A percentile compares a stretch with the other conserved stretches of the same genome.
phyloP scores from a whole-genome alignment of 495 filamentous ascomycete species.

The Penicillium simplicissimum region DNA sequence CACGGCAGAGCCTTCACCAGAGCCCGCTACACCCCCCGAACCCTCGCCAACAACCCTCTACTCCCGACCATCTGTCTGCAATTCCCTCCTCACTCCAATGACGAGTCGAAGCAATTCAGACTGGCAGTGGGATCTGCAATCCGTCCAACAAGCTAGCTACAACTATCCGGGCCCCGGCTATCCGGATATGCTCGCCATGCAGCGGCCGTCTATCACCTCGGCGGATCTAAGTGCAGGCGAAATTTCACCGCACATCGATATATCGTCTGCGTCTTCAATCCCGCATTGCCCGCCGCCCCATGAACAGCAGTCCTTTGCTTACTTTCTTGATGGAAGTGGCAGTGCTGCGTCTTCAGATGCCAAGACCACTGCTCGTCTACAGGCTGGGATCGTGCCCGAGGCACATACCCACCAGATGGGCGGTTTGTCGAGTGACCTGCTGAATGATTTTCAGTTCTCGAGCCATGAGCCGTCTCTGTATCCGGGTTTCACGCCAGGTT shows the following conservation, averaged over 20 bases:
- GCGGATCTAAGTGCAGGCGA: conserved; percentile 23
- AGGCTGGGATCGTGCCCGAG: conserved; percentile 17
- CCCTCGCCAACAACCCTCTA: conserved; percentile 27
- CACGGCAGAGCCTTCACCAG: conserved; percentile 45
- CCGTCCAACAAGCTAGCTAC: conserved; percentile 26
- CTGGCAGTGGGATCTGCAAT: conserved; percentile 42
- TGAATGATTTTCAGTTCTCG: conserved; percentile 32
- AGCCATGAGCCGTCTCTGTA: conserved; percentile 31
- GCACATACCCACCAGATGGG: conserved; percentile 22
- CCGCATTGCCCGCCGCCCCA: conserved; percentile 10
- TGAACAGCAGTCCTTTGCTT: conserved; percentile 18
- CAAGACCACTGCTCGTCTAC: conserved; percentile 21
- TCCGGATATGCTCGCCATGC: conserved; percentile 26
- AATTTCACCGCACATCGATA: conserved; percentile 22
- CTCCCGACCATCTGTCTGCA: conserved; percentile 18
- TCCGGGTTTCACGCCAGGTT: conserved; percentile 30
- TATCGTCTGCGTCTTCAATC: conserved; percentile 14
- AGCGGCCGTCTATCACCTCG: conserved; percentile 20
- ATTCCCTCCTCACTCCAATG: conserved; percentile 23
- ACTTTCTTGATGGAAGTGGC: conserved; percentile 21
- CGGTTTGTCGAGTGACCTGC: conserved; percentile 29
- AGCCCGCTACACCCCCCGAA: conserved; percentile 42
- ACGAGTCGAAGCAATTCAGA: conserved; percentile 21
- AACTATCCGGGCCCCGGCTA: conserved; percentile 29
- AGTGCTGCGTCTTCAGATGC: conserved; percentile 9